phyloP scores from a whole-genome alignment of 106 monocot genomes.

The Narthecium ossifragum region DNA sequence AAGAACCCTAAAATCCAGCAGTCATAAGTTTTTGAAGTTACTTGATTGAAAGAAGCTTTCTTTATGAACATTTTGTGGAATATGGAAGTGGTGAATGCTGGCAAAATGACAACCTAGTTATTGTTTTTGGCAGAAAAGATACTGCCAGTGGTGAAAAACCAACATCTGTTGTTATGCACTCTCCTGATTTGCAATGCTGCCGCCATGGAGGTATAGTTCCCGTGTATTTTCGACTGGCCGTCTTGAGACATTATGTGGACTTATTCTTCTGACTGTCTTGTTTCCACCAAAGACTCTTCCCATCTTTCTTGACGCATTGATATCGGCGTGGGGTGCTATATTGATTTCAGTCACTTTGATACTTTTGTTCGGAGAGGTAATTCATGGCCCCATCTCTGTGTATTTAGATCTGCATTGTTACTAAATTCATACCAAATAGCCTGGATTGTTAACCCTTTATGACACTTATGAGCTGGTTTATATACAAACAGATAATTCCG shows the following conservation, averaged over 20 bases:
- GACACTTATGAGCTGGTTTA: too few relatives aligned
- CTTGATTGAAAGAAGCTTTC: too few relatives aligned
- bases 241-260: not conserved
- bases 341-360: constrained; percentile 93
- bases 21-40: too few relatives aligned
- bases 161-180: constrained; percentile 87
- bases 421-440: too few relatives aligned
- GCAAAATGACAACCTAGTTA: too few relatives aligned
- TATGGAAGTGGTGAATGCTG: too few relatives aligned
- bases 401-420: too few relatives aligned
- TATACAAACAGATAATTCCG: constrained; percentile 69
- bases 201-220: constrained; percentile 82
- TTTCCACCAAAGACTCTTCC: constrained; percentile 64
- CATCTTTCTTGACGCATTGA: constrained; percentile 85
- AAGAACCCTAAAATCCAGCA: too few relatives aligned
- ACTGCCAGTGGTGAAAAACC: constrained; percentile 78
- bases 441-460: too few relatives aligned
- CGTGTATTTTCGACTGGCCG: not conserved
- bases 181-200: constrained; percentile 94
- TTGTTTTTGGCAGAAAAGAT: constrained; percentile 71
- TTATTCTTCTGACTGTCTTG: not conserved
- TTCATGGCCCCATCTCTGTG: too few relatives aligned
- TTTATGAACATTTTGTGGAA: too few relatives aligned
- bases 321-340: constrained; percentile 90
- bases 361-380: constrained; percentile 97